A percentile compares a stretch with the other conserved stretches of the same genome.
phyloP scores from a whole-genome alignment of 108 stramenopile species.

The Cyclotella cryptica region DNA sequence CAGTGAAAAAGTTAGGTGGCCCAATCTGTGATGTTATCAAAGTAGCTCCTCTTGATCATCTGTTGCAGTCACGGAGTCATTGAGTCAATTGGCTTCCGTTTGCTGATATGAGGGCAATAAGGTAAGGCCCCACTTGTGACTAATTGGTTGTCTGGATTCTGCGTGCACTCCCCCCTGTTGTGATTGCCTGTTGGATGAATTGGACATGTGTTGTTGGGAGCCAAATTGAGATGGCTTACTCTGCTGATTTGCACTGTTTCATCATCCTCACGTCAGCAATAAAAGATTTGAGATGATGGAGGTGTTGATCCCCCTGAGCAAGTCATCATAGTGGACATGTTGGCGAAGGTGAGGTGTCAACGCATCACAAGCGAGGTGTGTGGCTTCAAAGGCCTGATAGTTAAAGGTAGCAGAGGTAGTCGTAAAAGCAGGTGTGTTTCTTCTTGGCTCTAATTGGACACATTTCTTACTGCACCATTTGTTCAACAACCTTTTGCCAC shows the following conservation, averaged over 20 bases:
- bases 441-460: conserved; percentile 3
- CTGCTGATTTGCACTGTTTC: conserved; percentile 6
- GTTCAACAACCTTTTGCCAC: neutral
- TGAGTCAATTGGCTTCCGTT: too few relatives aligned
- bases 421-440: conserved; percentile 17
- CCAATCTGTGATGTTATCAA: neutral
- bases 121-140: too few relatives aligned
- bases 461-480: neutral
- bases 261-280: conserved; percentile 12
- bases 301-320: neutral
- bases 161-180: conserved; percentile 24
- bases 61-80: neutral
- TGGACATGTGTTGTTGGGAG: conserved; percentile 1
- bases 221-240: neutral
- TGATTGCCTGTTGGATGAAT: conserved; percentile 22
- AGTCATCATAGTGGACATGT: neutral
- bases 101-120: too few relatives aligned
- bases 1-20: neutral
- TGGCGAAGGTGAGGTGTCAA: neutral
- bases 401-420: conserved; percentile 1
- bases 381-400: conserved; percentile 13
- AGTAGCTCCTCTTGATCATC: neutral
- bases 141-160: conserved; percentile 3
- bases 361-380: neutral
- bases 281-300: conserved; percentile 2